Conservation (phyloP, 2,329 filamentous ascomycete genomes). For the Fusarium subtropicale region DNA sequence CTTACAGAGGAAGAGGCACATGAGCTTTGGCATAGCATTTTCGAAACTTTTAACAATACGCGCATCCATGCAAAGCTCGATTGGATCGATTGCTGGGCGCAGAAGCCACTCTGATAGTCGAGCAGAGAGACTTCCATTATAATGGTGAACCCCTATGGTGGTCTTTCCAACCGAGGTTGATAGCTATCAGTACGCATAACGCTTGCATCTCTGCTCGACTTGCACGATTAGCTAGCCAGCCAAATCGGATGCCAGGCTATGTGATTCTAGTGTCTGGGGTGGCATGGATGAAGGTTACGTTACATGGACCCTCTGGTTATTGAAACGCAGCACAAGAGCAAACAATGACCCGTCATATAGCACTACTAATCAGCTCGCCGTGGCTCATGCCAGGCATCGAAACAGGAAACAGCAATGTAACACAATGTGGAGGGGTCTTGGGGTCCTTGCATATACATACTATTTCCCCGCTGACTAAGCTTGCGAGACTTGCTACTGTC, state of each 20-base stretch:
- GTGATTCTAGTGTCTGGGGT: slow-evolving; percentile 3
- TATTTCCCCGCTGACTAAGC: background rate
- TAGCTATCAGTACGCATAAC: slow-evolving; percentile 22
- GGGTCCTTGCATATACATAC: background rate
- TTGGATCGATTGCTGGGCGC: slow-evolving; percentile 55
- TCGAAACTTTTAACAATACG: slow-evolving; percentile 50
- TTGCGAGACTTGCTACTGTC: background rate
- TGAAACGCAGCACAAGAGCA: slow-evolving; percentile 16
- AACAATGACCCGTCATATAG: slow-evolving; percentile 26
- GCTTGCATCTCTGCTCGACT: slow-evolving; percentile 11
- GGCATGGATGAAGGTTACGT: slow-evolving; percentile 28
- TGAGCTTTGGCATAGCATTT: slow-evolving; percentile 48
- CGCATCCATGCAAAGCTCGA: slow-evolving; percentile 51
- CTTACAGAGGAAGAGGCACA: slow-evolving; percentile 52
- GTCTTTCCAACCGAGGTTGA: slow-evolving; percentile 14
- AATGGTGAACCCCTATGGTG: slow-evolving; percentile 5
- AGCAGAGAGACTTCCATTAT: background rate
- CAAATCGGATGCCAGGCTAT: background rate
- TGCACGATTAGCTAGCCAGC: slow-evolving; percentile 19
- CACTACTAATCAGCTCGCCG: background rate
- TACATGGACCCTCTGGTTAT: slow-evolving; percentile 29
- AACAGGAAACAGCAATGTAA: slow-evolving; percentile 9
- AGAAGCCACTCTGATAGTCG: slow-evolving; percentile 50
- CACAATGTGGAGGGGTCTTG: background rate
- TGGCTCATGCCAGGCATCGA: slow-evolving; percentile 10